Evolutionary conservation across 306 rosid genomes (phyloP).

Genomic region (Comarum palustre): DNA sequence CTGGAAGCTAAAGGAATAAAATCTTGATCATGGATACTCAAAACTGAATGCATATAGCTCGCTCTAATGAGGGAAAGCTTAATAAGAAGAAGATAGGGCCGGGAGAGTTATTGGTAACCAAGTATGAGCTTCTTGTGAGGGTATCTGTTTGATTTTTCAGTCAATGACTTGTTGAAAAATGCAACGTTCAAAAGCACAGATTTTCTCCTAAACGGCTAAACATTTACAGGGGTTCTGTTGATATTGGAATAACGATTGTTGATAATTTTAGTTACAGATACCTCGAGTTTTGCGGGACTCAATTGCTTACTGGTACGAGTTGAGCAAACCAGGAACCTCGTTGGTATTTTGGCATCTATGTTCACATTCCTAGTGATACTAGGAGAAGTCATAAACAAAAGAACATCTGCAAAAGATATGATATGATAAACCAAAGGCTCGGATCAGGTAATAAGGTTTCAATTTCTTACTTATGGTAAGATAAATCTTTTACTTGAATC

Average conservation of each 20-base stretch:
- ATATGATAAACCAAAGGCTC: no score
- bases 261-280: not conserved
- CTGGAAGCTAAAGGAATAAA: not conserved
- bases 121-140: not conserved
- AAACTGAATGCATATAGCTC: not conserved
- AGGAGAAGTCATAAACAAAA: no score
- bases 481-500: no score
- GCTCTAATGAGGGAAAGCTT: not conserved
- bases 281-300: not conserved
- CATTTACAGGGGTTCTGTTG: constrained; percentile 16
- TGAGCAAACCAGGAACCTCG: no score
- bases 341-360: no score
- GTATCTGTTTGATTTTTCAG: not conserved
- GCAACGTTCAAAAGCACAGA: constrained; percentile 13
- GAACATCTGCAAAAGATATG: no score
- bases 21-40: not conserved
- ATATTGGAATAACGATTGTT: not conserved
- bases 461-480: no score
- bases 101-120: not conserved
- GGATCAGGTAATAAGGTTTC: no score
- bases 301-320: no score
- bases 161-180: not conserved
- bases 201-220: constrained; percentile 14
- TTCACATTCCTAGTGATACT: no score
- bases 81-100: not conserved